Evolutionary conservation across 345 rosid genomes (phyloP).

Genomic region (Brassica rapa): DNA sequence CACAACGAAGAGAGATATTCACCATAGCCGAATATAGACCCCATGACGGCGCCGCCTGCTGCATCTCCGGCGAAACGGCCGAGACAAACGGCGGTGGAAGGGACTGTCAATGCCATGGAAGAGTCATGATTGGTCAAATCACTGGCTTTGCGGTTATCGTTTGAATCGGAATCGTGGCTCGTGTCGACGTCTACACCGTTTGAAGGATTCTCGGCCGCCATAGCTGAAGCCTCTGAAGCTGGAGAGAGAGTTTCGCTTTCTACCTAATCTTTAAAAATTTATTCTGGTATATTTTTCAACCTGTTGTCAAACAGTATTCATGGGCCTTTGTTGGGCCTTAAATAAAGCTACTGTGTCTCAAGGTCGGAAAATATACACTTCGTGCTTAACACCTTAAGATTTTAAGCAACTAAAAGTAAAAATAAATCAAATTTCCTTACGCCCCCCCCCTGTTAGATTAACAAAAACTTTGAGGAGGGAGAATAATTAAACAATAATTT

Average conservation of each 20-base stretch:
- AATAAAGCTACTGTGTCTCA: background rate
- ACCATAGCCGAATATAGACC: constrained; percentile 90
- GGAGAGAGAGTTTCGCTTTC: background rate
- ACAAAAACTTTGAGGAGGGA: background rate
- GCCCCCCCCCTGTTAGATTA: background rate
- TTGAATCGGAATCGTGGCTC: constrained; percentile 37
- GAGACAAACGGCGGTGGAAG: constrained; percentile 67
- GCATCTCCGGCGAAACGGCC: constrained; percentile 73
- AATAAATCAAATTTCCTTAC: too few relatives aligned
- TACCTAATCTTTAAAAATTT: constrained; percentile 29
- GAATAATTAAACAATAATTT: constrained; percentile 41
- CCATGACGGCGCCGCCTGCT: constrained; percentile 83
- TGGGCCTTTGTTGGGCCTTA: constrained; percentile 4
- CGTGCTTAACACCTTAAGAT: too few relatives aligned
- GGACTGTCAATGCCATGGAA: constrained; percentile 46
- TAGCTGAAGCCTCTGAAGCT: constrained; percentile 19
- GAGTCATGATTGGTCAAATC: constrained; percentile 29
- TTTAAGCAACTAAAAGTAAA: too few relatives aligned
- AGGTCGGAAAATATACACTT: too few relatives aligned
- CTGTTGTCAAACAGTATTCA: constrained; percentile 18
- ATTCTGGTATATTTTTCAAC: background rate
- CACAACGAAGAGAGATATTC: background rate
- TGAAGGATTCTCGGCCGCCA: constrained; percentile 49
- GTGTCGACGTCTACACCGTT: constrained; percentile 30
- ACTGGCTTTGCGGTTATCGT: constrained; percentile 36